These are phyloP conservation scores for Platanthera zijinensis DNA, from an alignment of 106 monocot species.

Conservation along the genomic window DNA sequence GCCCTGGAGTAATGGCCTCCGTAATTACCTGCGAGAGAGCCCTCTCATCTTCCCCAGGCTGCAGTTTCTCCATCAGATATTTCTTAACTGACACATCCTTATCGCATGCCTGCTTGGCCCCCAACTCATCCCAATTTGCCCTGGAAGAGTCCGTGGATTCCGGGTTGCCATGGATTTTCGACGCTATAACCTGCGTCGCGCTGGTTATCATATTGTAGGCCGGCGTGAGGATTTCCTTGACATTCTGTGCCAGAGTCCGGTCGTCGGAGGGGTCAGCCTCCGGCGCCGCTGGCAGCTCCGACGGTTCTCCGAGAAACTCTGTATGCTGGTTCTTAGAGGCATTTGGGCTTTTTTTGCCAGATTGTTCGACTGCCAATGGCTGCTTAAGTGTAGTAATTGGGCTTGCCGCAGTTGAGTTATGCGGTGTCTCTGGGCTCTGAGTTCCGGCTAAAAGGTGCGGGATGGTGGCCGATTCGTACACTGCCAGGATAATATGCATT, in stretches of 20 bases:
- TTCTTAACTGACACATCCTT: conserved; percentile 41
- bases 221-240: conserved; percentile 31
- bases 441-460: neutral
- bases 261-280: neutral
- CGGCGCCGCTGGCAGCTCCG: no score
- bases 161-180: conserved; percentile 25
- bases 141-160: neutral
- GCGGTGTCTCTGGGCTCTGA: neutral
- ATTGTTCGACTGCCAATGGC: neutral
- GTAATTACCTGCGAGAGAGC: conserved; percentile 56
- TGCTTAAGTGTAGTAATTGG: neutral
- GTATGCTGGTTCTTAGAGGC: neutral
- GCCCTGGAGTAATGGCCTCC: conserved; percentile 43
- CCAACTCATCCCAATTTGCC: conserved; percentile 9
- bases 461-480: conserved; percentile 41
- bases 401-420: neutral
- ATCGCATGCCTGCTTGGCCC: conserved; percentile 25
- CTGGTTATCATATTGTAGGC: conserved; percentile 28
- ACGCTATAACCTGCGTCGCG: conserved; percentile 19
- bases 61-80: conserved; percentile 47
- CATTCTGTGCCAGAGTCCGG: conserved; percentile 8
- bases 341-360: neutral
- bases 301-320: neutral
- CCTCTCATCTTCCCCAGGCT: conserved; percentile 57
- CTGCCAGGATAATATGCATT: conserved; percentile 6